Percentiles rank a stretch among this genome's conserved stretches.
Evolutionary conservation across 495 filamentous ascomycete species (phyloP).

Genomic region (Rhizodiscina lignyota): DNA sequence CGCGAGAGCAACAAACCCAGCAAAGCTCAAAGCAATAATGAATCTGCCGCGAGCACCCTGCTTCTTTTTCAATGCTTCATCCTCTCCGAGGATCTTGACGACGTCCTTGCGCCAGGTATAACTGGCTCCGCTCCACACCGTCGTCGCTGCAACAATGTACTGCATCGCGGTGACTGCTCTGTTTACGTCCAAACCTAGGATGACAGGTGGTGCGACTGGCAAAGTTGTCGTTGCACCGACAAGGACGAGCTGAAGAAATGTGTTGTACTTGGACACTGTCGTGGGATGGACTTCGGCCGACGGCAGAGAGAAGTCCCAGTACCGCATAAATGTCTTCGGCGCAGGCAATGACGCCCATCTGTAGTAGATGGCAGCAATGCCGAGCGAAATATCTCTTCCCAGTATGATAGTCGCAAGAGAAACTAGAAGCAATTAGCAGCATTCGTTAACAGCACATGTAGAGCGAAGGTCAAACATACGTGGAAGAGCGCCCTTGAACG

Average conservation of each 20-base stretch:
- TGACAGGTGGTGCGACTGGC: constrained; percentile 1
- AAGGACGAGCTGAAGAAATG: constrained; percentile 23
- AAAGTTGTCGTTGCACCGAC: constrained; percentile 18
- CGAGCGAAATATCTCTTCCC: constrained; percentile 73
- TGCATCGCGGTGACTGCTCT: constrained; percentile 6
- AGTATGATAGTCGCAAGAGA: constrained; percentile 82
- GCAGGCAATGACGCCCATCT: constrained; percentile 84
- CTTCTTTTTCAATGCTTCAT: constrained; percentile 23
- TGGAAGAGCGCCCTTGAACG: constrained; percentile 64
- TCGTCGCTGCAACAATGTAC: constrained; percentile 21
- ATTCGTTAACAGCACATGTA: constrained; percentile 1
- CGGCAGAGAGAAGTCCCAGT: constrained; percentile 94
- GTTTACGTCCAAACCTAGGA: constrained; percentile 1
- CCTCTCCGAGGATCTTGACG: constrained; percentile 21
- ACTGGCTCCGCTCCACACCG: constrained; percentile 22
- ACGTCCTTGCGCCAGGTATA: constrained; percentile 20
- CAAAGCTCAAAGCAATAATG: constrained; percentile 21
- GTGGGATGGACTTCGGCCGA: constrained; percentile 89
- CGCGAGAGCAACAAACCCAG: constrained; percentile 14
- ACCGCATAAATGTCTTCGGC: constrained; percentile 81
- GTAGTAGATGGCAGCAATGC: constrained; percentile 83
- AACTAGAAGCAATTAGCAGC: constrained; percentile 28
- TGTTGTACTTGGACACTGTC: constrained; percentile 58
- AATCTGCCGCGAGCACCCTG: constrained; percentile 21
- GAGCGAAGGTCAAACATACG: constrained; percentile 25